These are phyloP conservation scores for Pleurotus tuber-regium DNA, from an alignment of 768 basidiomycete species.

Conservation along the genomic window DNA sequence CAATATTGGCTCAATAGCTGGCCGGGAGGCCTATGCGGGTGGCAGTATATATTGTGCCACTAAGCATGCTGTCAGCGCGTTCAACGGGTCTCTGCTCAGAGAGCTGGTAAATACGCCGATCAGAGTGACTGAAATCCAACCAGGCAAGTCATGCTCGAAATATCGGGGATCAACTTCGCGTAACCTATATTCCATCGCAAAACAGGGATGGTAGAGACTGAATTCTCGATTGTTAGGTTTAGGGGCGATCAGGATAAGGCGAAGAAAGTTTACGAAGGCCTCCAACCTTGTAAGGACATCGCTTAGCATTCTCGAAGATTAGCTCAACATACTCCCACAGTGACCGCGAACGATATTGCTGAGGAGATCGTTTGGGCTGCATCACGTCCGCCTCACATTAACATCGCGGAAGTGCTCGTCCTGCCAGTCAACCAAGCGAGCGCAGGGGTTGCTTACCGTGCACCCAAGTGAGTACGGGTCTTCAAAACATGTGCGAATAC, in stretches of 20 bases:
- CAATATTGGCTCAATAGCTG: constrained; percentile 93
- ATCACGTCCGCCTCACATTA: constrained; percentile 86
- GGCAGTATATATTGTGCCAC: constrained; percentile 94
- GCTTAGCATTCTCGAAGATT: background rate
- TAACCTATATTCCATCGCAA: background rate
- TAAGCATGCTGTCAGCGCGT: constrained; percentile 83
- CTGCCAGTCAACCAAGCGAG: constrained; percentile 81
- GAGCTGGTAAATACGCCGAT: constrained; percentile 93
- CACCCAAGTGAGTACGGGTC: constrained; percentile 34
- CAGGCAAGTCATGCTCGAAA: constrained; percentile 49
- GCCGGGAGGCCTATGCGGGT: constrained; percentile 82
- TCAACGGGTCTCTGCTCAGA: constrained; percentile 75
- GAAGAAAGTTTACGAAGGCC: constrained; percentile 86
- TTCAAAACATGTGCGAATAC: constrained; percentile 16
- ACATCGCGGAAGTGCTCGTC: constrained; percentile 79
- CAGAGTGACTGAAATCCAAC: constrained; percentile 92
- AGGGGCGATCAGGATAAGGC: constrained; percentile 81
- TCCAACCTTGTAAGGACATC: constrained; percentile 72
- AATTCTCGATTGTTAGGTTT: constrained; percentile 91
- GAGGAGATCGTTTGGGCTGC: constrained; percentile 99
- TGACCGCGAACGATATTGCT: constrained; percentile 84
- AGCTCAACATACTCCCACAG: constrained; percentile 34
- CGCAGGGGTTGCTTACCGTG: constrained; percentile 59
- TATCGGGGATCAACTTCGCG: background rate
- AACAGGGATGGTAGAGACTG: constrained; percentile 82